A percentile compares a stretch with the other conserved stretches of the same genome.
These are phyloP conservation scores for Aureobasidium mangrovei DNA, from an alignment of 2,329 filamentous ascomycete genomes.

Conservation along the genomic window DNA sequence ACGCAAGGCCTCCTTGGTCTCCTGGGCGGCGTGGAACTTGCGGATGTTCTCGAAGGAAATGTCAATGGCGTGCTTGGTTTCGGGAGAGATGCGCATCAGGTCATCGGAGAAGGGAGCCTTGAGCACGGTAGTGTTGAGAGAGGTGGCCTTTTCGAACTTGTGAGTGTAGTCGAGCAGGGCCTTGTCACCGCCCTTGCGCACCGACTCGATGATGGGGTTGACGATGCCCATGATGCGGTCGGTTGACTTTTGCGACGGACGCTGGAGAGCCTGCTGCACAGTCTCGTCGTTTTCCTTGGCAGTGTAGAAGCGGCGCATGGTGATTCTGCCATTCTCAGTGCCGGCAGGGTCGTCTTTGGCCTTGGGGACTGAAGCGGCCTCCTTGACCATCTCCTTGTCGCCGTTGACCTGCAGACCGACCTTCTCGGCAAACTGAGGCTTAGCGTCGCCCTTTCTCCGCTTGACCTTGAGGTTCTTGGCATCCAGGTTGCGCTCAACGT, in stretches of 20 bases:
- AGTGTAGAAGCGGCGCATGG: slow-evolving; percentile 73
- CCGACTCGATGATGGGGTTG: slow-evolving; percentile 80
- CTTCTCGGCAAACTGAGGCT: slow-evolving; percentile 84
- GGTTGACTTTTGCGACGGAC: slow-evolving; percentile 90
- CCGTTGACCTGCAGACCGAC: slow-evolving; percentile 50
- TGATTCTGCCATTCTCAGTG: slow-evolving; percentile 52
- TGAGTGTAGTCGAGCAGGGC: slow-evolving; percentile 89
- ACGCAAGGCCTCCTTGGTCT: slow-evolving; percentile 67
- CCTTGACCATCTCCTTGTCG: slow-evolving; percentile 37
- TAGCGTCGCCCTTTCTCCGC: slow-evolving; percentile 85
- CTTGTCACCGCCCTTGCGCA: slow-evolving; percentile 74
- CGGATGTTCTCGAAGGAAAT: slow-evolving; percentile 88
- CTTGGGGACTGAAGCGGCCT: slow-evolving; percentile 47
- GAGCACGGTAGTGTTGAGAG: slow-evolving; percentile 78
- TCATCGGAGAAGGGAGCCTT: slow-evolving; percentile 78
- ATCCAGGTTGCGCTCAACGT: slow-evolving; percentile 87
- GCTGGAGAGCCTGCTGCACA: slow-evolving; percentile 66
- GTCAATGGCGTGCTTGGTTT: slow-evolving; percentile 89
- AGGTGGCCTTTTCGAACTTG: slow-evolving; percentile 95
- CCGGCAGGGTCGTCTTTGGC: slow-evolving; percentile 43
- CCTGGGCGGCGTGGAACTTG: slow-evolving; percentile 87
- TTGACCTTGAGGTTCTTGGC: slow-evolving; percentile 94
- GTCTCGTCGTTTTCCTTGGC: slow-evolving; percentile 53
- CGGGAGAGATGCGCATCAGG: slow-evolving; percentile 74
- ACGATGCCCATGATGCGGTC: slow-evolving; percentile 89